phyloP scores from a whole-genome alignment of 768 basidiomycete species.

The Gautieria morchelliformis region DNA sequence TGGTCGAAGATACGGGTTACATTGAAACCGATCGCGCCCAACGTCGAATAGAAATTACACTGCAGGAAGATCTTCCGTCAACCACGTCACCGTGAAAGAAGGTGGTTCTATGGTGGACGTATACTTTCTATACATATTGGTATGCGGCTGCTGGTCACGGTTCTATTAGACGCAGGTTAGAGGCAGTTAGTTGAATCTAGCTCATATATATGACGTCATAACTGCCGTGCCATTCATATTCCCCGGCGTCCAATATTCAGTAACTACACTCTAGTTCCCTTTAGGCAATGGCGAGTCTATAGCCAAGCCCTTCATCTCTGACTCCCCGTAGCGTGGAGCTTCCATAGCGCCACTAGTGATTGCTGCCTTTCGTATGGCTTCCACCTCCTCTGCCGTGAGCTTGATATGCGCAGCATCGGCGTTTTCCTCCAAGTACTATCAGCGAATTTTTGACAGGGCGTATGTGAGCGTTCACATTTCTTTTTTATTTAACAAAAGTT shows the following conservation, averaged over 20 bases:
- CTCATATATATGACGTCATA: no score
- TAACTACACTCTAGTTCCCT: no score
- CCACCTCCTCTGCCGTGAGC: conserved; percentile 28
- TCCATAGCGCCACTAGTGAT: not conserved
- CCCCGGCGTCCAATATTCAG: no score
- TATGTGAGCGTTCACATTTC: not conserved
- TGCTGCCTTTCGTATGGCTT: conserved; percentile 23
- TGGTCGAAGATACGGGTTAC: not conserved
- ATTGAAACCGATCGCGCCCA: not conserved
- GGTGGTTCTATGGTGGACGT: no score
- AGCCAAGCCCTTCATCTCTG: no score
- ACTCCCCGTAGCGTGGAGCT: no score
- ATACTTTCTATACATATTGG: no score
- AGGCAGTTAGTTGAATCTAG: no score
- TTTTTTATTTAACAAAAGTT: not conserved
- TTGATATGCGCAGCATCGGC: conserved; percentile 24
- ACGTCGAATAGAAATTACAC: not conserved
- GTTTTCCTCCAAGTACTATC: conserved; percentile 38
- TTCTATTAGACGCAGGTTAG: no score
- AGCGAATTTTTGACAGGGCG: not conserved
- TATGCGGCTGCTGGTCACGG: no score
- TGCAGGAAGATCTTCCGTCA: not conserved
- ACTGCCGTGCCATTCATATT: no score
- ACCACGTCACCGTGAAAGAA: no score
- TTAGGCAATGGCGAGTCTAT: not conserved